Evolutionary conservation across 139 green algal genomes (phyloP), one percentile per base, ranked within the genome.

Genomic region (Coccomyxa sp.): DNA sequence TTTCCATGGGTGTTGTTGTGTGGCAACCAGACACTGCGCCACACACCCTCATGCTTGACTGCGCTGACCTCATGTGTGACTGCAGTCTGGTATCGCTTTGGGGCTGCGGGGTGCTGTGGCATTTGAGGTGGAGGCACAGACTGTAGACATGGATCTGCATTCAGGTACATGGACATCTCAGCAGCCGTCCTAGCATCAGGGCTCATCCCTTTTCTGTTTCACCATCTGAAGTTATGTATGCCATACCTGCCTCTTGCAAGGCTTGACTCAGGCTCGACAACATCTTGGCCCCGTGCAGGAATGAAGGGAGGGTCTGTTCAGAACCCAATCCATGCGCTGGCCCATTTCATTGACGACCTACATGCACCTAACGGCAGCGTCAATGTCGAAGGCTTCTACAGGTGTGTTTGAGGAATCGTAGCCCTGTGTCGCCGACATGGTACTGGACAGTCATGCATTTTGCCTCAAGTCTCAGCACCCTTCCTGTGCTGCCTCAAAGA

Each of bases 371-470:
- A 86, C 5, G 70, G 73, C 31, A 69, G 24, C 5, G 77, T 95
- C 2, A 36, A 79, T 0, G 80, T 95, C 4, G 44, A 81, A 12
- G 91, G 90, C n/a, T 95, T 93, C 39, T 95, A 95, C 37, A 82
- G 91, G 39, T 84, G 27, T n/a, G n/a, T n/a, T n/a, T n/a, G n/a
- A n/a, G n/a, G n/a, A n/a, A n/a, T n/a, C n/a, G n/a, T n/a, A 10
- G 64, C 64, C 64, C 14, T 27, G 8, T 27, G 8, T 70, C 16
- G 33, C 8, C 44, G 14, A 29, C 44, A 58, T 58, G 44, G 14
- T 29, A 12, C 44, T 12, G 14, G 16, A 29, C 14, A 16, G 44
- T 58, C 44, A 58, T 29, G 16, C 12, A 58, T 12, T 58, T 16
- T 58, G 44, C 12, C 44, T 12, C 44, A 16, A 12, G 44, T 58